These are phyloP conservation scores for Skeletonema tropicum DNA, from an alignment of 108 stramenopile genomes.

Conservation along the genomic window DNA sequence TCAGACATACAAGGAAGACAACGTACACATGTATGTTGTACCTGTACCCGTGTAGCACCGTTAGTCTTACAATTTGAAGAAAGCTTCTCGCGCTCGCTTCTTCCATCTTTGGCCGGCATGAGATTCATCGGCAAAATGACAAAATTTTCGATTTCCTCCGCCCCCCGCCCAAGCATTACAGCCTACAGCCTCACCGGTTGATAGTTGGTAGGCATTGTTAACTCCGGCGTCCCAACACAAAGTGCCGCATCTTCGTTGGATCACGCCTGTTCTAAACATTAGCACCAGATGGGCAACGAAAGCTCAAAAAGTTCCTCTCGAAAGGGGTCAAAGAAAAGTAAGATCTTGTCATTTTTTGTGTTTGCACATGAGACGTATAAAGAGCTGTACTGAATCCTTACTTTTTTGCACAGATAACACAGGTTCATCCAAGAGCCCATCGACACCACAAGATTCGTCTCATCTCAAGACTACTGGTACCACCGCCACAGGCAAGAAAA, in stretches of 20 bases:
- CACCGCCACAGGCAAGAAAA: neutral
- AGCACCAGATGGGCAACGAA: conserved; percentile 2
- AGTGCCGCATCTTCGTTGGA: neutral
- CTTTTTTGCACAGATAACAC: neutral
- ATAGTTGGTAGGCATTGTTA: too few species aligned
- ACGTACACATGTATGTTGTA: too few species aligned
- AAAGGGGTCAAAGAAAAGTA: conserved; percentile 4
- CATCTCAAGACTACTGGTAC: neutral
- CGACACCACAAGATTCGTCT: neutral
- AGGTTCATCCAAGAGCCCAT: neutral
- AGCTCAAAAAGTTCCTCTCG: conserved; percentile 5
- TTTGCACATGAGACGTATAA: too few species aligned
- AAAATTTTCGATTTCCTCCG: too few species aligned
- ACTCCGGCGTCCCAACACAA: neutral
- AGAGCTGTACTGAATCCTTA: neutral
- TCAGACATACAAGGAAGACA: too few species aligned
- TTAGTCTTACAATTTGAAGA: too few species aligned
- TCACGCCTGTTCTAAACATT: neutral
- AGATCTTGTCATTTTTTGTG: neutral
- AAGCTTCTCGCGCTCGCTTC: too few species aligned
- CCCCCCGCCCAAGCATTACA: too few species aligned
- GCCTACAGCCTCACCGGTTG: too few species aligned
- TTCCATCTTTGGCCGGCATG: too few species aligned
- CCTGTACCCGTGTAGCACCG: too few species aligned
- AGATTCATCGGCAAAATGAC: too few species aligned